phyloP scores from a whole-genome alignment of 371 early-diverging fungal genomes.

The Rhizopus sp. region DNA sequence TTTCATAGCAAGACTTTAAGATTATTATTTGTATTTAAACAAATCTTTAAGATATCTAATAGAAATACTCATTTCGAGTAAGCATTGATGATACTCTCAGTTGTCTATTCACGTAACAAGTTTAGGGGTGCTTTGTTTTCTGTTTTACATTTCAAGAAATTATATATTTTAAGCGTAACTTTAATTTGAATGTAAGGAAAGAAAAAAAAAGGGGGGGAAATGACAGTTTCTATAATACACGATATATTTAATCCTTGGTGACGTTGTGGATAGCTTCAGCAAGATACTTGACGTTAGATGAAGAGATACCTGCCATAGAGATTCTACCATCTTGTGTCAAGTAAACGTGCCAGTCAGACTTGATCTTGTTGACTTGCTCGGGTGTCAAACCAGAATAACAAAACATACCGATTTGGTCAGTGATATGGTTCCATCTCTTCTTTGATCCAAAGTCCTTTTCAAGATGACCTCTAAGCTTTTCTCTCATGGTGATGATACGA shows the following conservation, averaged over 20 bases:
- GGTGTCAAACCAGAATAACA: constrained; percentile 96
- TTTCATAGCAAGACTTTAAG: too few species aligned
- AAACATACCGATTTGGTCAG: constrained; percentile 99
- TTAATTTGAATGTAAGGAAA: too few species aligned
- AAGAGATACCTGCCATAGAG: constrained; percentile 95
- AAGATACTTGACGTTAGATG: constrained; percentile 92
- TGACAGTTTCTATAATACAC: neutral
- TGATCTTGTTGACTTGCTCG: constrained; percentile 86
- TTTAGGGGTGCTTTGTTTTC: too few species aligned
- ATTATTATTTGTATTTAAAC: too few species aligned
- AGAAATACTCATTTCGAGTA: too few species aligned
- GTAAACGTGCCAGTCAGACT: constrained; percentile 90
- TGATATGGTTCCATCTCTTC: constrained; percentile 92
- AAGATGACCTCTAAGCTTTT: constrained; percentile 76
- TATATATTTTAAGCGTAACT: too few species aligned
- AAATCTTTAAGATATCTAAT: too few species aligned
- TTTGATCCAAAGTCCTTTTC: constrained; percentile 81
- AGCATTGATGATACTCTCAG: too few species aligned
- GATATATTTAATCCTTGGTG: constrained; percentile 61
- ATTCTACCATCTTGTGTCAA: constrained; percentile 96
- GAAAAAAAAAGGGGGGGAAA: neutral
- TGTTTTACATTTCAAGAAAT: too few species aligned
- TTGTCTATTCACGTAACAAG: too few species aligned
- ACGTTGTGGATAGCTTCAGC: constrained; percentile 96
- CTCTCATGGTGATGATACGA: constrained; percentile 94